Evolutionary conservation across 306 rosid species (phyloP).

Genomic region (Biancaea sappan): DNA sequence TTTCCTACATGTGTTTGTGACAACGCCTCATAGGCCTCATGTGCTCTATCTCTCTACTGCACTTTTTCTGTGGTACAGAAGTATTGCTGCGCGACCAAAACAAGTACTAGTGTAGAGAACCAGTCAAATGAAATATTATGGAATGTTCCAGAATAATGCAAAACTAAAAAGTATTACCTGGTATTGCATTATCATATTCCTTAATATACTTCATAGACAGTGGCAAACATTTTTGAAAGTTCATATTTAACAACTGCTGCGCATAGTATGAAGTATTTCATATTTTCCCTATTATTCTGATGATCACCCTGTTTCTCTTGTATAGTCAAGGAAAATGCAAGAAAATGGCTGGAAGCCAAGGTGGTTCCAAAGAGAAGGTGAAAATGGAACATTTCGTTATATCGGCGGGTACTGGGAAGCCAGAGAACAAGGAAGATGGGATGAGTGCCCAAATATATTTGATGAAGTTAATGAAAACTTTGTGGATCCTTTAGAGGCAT

Average conservation of each 20-base stretch:
- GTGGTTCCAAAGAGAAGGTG: constrained; percentile 77
- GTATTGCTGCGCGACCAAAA: no score
- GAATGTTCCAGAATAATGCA: no score
- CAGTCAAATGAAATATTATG: no score
- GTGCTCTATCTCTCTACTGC: no score
- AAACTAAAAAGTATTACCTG: no score
- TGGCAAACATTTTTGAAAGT: neutral
- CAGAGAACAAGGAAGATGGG: constrained; percentile 69
- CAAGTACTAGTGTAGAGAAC: no score
- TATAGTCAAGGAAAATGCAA: constrained; percentile 89
- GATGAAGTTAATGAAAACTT: constrained; percentile 64
- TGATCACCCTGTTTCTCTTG: constrained; percentile 8
- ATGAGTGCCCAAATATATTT: constrained; percentile 79
- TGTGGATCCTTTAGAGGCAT: constrained; percentile 46
- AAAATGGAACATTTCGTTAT: constrained; percentile 70
- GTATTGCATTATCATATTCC: neutral
- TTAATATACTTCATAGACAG: no score
- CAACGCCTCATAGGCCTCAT: no score
- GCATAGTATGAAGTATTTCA: neutral
- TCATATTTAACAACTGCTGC: neutral
- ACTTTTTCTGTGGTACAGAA: no score
- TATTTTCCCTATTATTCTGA: neutral
- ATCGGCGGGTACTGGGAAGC: constrained; percentile 96
- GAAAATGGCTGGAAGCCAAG: constrained; percentile 94
- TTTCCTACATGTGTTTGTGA: no score